Conservation (phyloP, 1,284 basidiomycete species). For the Phellinidium pouzarii region DNA sequence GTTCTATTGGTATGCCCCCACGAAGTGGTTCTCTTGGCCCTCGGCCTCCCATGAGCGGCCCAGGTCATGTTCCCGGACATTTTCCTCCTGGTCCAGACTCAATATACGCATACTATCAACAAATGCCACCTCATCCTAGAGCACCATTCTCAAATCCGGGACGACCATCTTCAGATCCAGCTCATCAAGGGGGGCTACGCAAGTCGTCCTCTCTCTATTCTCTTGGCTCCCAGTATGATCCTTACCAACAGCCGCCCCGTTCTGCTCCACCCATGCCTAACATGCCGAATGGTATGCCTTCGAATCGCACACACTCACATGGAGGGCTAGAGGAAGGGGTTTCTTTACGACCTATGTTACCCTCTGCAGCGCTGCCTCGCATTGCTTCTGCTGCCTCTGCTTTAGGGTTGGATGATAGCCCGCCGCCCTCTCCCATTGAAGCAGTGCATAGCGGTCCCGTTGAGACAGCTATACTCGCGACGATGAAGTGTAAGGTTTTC, state of each 20-base stretch:
- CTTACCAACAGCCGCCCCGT: constrained; percentile 29
- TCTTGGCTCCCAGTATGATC: constrained; percentile 47
- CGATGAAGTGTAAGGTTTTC: constrained; percentile 99
- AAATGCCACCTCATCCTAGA: constrained; percentile 19
- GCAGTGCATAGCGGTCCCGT: constrained; percentile 54
- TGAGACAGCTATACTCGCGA: constrained; percentile 72
- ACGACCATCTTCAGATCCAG: constrained; percentile 36
- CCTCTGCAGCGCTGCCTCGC: constrained; percentile 52
- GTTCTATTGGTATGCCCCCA: neutral
- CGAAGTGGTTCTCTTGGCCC: constrained; percentile 11
- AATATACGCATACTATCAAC: constrained; percentile 7
- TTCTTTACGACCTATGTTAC: constrained; percentile 44
- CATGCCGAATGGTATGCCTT: constrained; percentile 30
- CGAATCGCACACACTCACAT: constrained; percentile 27
- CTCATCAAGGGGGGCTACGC: constrained; percentile 35
- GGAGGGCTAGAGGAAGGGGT: constrained; percentile 24
- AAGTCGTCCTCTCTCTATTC: constrained; percentile 60
- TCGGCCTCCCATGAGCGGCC: constrained; percentile 10
- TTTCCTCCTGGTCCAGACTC: constrained; percentile 11
- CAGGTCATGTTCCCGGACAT: constrained; percentile 4
- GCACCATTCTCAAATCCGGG: constrained; percentile 20
- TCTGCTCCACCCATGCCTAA: constrained; percentile 38
- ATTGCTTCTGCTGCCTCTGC: constrained; percentile 45
- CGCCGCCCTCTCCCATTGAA: constrained; percentile 68
- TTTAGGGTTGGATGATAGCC: constrained; percentile 53